Percentiles rank a stretch among this genome's conserved stretches.
Evolutionary conservation across 2,329 filamentous ascomycete genomes (phyloP).

Genomic region (Aspergillus tanneri): DNA sequence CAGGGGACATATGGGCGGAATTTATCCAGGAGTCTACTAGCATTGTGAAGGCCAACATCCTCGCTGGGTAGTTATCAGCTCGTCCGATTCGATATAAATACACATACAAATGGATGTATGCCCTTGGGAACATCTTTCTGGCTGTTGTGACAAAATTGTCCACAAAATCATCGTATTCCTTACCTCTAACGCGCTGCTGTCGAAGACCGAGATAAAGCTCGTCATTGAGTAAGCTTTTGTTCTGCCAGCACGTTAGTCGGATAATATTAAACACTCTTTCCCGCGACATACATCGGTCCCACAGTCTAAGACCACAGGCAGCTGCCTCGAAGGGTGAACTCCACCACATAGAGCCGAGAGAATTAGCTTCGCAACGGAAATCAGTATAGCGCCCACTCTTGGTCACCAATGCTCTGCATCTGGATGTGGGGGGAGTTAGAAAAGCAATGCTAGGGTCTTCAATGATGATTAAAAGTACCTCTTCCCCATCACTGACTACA

Average conservation of each 20-base stretch:
- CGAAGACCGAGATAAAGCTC: constrained; percentile 76
- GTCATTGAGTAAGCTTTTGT: constrained; percentile 70
- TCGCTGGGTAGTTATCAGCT: constrained; percentile 47
- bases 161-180: constrained; percentile 74
- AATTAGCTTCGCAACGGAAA: constrained; percentile 78
- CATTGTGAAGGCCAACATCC: constrained; percentile 78
- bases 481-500: constrained; percentile 71
- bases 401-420: constrained; percentile 86
- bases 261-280: background rate
- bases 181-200: constrained; percentile 64
- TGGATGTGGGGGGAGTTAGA: constrained; percentile 40
- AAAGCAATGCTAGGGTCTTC: too few relatives aligned
- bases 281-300: constrained; percentile 63
- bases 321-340: constrained; percentile 72
- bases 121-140: constrained; percentile 69
- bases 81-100: background rate
- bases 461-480: constrained; percentile 30
- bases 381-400: constrained; percentile 80
- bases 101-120: constrained; percentile 73
- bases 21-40: constrained; percentile 70
- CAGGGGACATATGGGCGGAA: constrained; percentile 74
- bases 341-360: constrained; percentile 85
- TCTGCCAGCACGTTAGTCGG: constrained; percentile 45
- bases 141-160: constrained; percentile 70
- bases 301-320: constrained; percentile 81